Percentiles rank a stretch among this genome's conserved stretches.
These are phyloP conservation scores for Botrytis pseudocinerea DNA, from an alignment of 2,329 filamentous ascomycete genomes.

Conservation along the genomic window DNA sequence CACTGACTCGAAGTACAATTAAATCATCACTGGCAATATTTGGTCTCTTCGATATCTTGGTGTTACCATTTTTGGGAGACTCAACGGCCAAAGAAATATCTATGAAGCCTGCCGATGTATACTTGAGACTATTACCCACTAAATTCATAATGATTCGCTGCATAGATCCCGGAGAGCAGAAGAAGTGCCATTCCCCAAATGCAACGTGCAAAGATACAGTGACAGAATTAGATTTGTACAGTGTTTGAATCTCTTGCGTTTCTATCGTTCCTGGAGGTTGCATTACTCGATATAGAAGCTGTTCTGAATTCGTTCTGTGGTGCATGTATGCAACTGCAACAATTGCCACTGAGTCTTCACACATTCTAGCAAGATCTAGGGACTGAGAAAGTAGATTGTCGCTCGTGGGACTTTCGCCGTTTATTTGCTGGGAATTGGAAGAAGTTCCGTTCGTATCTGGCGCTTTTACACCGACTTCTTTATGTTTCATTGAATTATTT, in stretches of 20 bases:
- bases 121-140: slow-evolving; percentile 61
- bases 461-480: not conserved
- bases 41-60: not conserved
- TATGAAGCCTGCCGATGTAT: slow-evolving; percentile 53
- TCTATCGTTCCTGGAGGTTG: slow-evolving; percentile 12
- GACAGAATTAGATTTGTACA: not conserved
- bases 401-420: not conserved
- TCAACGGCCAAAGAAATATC: slow-evolving; percentile 38
- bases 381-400: not conserved
- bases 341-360: slow-evolving; percentile 23
- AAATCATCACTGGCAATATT: not conserved
- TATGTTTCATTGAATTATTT: slow-evolving; percentile 14
- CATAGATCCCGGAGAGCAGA: slow-evolving; percentile 53
- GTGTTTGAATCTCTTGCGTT: not conserved
- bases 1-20: slow-evolving; percentile 49
- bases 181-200: slow-evolving; percentile 37
- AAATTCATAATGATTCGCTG: slow-evolving; percentile 57
- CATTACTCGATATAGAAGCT: slow-evolving; percentile 11
- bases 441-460: not conserved
- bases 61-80: slow-evolving; percentile 11
- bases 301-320: slow-evolving; percentile 9
- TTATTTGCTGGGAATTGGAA: not conserved
- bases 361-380: slow-evolving; percentile 26
- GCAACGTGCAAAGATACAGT: slow-evolving; percentile 24
- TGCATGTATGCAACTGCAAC: slow-evolving; percentile 23